Percentiles rank a stretch among this genome's conserved stretches.
phyloP scores from a whole-genome alignment of 306 rosid genomes.

The Trifolium dubium region DNA sequence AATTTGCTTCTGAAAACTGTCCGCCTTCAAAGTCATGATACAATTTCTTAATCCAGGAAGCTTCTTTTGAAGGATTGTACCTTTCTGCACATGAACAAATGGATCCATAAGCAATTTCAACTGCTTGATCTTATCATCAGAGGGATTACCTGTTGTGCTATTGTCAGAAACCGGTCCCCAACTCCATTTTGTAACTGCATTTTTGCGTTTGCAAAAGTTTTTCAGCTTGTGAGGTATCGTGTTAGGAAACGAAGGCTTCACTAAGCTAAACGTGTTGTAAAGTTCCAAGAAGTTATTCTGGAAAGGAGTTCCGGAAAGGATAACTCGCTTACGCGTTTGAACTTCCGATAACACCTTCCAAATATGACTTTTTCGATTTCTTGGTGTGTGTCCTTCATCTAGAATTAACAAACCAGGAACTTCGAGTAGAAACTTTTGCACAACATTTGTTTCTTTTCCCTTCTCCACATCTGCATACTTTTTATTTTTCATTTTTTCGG shows the following conservation, averaged over 20 bases:
- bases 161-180: neutral
- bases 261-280: constrained; percentile 38
- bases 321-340: constrained; percentile 42
- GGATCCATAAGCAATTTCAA: constrained; percentile 45
- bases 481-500: no score
- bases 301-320: constrained; percentile 57
- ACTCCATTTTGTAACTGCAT: neutral
- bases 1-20: constrained; percentile 35
- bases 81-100: constrained; percentile 50
- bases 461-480: no score
- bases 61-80: constrained; percentile 43
- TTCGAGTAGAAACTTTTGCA: no score
- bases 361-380: no score
- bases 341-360: no score
- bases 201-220: neutral
- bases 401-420: no score
- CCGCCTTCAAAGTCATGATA: constrained; percentile 45
- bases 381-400: no score
- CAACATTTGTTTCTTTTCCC: no score
- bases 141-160: neutral
- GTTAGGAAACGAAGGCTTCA: constrained; percentile 21
- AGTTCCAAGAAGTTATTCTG: constrained; percentile 50
- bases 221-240: neutral
- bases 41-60: constrained; percentile 52
- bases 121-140: constrained; percentile 32